A percentile compares a stretch with the other conserved stretches of the same genome.
phyloP scores from a whole-genome alignment of 1,284 basidiomycete genomes.

The Phylloporus gajari region DNA sequence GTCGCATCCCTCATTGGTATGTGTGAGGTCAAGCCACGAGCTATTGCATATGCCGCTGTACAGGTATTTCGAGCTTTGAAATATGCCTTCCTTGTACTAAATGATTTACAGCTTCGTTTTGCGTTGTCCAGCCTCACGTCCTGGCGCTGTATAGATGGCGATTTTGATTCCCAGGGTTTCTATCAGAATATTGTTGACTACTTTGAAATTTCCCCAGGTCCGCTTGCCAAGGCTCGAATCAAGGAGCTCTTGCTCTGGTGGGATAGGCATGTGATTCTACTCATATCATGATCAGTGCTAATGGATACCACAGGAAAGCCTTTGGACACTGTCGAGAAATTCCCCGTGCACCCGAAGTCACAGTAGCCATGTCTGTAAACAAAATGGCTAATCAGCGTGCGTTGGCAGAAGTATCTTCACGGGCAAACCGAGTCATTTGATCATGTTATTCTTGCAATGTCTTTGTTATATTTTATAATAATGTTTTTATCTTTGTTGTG shows the following conservation, averaged over 20 bases:
- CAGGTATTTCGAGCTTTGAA: conserved; percentile 21
- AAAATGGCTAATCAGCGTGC: too few relatives aligned
- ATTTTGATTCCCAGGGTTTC: neutral
- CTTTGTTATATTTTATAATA: too few relatives aligned
- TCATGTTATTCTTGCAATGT: too few relatives aligned
- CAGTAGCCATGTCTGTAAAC: too few relatives aligned
- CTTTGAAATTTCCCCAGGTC: neutral
- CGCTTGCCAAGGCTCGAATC: neutral
- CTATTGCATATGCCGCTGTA: conserved; percentile 23
- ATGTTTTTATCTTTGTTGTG: too few relatives aligned
- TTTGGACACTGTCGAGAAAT: neutral
- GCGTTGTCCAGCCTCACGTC: neutral
- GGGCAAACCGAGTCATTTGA: too few relatives aligned
- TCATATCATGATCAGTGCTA: neutral
- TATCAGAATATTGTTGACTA: neutral
- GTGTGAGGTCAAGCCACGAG: conserved; percentile 11
- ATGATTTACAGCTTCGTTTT: neutral
- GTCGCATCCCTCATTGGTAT: conserved; percentile 6
- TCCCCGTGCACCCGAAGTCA: too few relatives aligned
- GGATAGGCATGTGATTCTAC: neutral
- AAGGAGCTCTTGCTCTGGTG: conserved; percentile 5
- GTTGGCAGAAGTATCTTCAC: too few relatives aligned
- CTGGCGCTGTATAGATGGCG: neutral
- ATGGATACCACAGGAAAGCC: neutral
- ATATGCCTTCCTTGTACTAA: neutral